Evolutionary conservation across 164 flowering plant genomes (phyloP), one percentile per base, ranked within the genome.

Genomic region (Berberis vulgaris): DNA sequence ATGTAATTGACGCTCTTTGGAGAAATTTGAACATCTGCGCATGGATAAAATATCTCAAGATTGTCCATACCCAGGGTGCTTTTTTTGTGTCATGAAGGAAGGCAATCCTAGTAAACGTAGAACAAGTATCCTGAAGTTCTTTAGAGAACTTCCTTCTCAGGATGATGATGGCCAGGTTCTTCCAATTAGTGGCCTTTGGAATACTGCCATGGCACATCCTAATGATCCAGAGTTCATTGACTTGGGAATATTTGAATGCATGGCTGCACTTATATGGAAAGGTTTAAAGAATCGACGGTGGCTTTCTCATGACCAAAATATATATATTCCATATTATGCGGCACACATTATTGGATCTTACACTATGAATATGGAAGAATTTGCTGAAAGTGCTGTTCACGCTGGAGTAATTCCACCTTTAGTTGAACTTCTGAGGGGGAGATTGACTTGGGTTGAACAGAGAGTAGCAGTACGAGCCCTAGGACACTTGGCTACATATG

Each of bases 191-290:
- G 97, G 98, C 66, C 89, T 91, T 50, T 95, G 99, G 99, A 95
- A 95, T 74, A 89, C 98, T 49, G 99, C 99, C 12, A 95, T 95
- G 99, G 95, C 98, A 41, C 99, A 95, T 78, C 99, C 99, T 2
- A 95, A 91, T 68, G 99, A 95, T 45, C 92, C 97, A 10, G 99
- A 95, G 76, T 95, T 95, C 79, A 83, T 88, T 56, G 96, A 91
- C 62, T 74, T 91, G 69, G 98, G 99, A 49, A 88, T 91, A 60
- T 95, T 95, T 77, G 97, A 91, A 69, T 95, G 99, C 83, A 95
- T 91, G 99, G 60, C 99, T 65, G 89, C 97, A 10, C 84, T 95
- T 13, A 87, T 91, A 66, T 89, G 91, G 87, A 95, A 91, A 71
- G 99, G 99, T 54, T 70, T 95, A 40, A 91, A 86, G 76, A 91